These are phyloP conservation scores for Solanum medicagineum DNA, from an alignment of 257 asterid genomes.

Conservation along the genomic window DNA sequence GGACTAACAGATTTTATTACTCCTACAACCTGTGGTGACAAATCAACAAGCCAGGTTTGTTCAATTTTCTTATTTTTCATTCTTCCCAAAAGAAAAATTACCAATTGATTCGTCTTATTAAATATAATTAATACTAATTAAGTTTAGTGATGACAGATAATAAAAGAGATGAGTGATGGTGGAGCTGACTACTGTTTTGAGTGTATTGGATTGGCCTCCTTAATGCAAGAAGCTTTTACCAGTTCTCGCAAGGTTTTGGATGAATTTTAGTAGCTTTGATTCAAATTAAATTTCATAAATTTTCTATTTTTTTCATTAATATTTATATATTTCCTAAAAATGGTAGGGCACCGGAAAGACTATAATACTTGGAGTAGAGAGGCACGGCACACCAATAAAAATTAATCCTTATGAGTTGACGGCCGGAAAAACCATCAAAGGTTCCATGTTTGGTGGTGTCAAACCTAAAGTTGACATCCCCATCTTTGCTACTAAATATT, in stretches of 20 bases:
- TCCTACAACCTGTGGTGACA: constrained; percentile 20
- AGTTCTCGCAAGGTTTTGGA: constrained; percentile 6
- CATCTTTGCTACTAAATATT: constrained; percentile 8
- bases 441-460: constrained; percentile 28
- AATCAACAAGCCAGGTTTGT: constrained; percentile 16
- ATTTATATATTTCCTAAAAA: background rate
- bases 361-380: constrained; percentile 27
- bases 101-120: background rate
- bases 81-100: background rate
- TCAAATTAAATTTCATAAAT: no score
- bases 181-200: constrained; percentile 33
- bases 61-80: background rate
- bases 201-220: constrained; percentile 19
- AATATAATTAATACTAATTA: background rate
- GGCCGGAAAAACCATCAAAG: constrained; percentile 10
- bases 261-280: background rate
- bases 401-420: constrained; percentile 9
- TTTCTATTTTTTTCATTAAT: no score
- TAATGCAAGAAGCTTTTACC: constrained; percentile 18
- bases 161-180: constrained; percentile 16
- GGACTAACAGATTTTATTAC: constrained; percentile 28
- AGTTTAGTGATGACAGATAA: background rate
- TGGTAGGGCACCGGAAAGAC: constrained; percentile 32
- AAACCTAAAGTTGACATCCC: constrained; percentile 29
- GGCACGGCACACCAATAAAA: constrained; percentile 22